Conservation (phyloP, 1,284 basidiomycete species). For the Marasmius tenuissimus region DNA sequence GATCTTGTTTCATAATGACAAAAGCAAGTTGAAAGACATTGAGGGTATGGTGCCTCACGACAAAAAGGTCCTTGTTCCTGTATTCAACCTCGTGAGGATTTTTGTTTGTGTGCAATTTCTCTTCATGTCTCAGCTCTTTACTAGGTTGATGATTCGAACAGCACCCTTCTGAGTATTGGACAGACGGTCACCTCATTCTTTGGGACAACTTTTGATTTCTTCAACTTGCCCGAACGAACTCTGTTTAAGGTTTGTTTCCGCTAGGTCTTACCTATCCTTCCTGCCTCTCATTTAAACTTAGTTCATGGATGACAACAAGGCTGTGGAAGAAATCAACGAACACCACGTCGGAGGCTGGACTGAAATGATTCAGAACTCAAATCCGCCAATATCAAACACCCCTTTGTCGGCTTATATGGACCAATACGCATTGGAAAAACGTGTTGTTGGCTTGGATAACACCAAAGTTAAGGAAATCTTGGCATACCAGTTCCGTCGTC, state of each 20-base stretch:
- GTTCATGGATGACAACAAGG: constrained; percentile 53
- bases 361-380: constrained; percentile 74
- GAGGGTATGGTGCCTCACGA: constrained; percentile 59
- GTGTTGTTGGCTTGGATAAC: constrained; percentile 64
- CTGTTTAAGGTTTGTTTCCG: constrained; percentile 57
- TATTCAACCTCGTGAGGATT: constrained; percentile 76
- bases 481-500: constrained; percentile 68
- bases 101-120: constrained; percentile 1
- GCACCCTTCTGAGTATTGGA: constrained; percentile 76
- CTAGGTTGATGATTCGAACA: constrained; percentile 79
- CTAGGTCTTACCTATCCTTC: neutral
- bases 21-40: constrained; percentile 61
- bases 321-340: constrained; percentile 87
- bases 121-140: neutral
- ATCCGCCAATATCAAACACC: constrained; percentile 74
- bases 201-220: constrained; percentile 84
- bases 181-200: constrained; percentile 74
- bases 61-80: constrained; percentile 62
- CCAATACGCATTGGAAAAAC: constrained; percentile 68
- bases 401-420: constrained; percentile 85
- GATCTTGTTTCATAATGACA: constrained; percentile 72
- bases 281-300: constrained; percentile 13
- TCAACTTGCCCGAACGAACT: constrained; percentile 71
- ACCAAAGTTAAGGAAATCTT: constrained; percentile 72
- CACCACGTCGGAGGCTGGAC: constrained; percentile 85